A percentile compares a stretch with the other conserved stretches of the same genome.
Conservation (phyloP, 176 grass and related monocot species). For the Raddia distichophylla region DNA sequence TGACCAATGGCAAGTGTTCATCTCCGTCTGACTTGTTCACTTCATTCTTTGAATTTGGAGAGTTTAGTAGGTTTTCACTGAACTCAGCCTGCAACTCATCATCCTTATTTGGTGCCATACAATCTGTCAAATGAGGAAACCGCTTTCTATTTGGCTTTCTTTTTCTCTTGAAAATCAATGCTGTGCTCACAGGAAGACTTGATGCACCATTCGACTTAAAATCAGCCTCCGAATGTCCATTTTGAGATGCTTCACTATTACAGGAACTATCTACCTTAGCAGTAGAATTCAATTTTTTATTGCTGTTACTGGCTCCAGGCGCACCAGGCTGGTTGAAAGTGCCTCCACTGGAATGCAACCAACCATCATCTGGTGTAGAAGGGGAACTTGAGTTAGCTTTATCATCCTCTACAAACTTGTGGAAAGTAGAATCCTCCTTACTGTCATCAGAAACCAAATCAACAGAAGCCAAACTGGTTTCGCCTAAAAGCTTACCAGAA, state of each 20-base stretch:
- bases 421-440: conserved; percentile 31
- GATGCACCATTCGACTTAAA: conserved; percentile 53
- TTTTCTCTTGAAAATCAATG: conserved; percentile 68
- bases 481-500: conserved; percentile 40
- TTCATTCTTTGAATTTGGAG: conserved; percentile 70
- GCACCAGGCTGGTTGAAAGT: conserved; percentile 38
- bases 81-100: conserved; percentile 45
- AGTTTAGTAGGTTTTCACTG: conserved; percentile 45
- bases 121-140: conserved; percentile 36
- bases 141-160: conserved; percentile 56
- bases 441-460: conserved; percentile 38
- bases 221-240: conserved; percentile 50
- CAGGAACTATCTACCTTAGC: conserved; percentile 44
- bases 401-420: conserved; percentile 24
- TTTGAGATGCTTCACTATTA: conserved; percentile 56
- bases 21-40: conserved; percentile 81
- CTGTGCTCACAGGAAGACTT: conserved; percentile 46
- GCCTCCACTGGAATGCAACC: conserved; percentile 38
- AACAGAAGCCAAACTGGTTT: conserved; percentile 42
- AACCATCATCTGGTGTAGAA: conserved; percentile 40
- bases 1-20: conserved; percentile 95
- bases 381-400: conserved; percentile 28
- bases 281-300: conserved; percentile 33
- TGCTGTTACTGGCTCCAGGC: conserved; percentile 35
- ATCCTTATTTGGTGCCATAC: conserved; percentile 40